A percentile compares a stretch with the other conserved stretches of the same genome.
Evolutionary conservation across 768 basidiomycete genomes (phyloP).

Genomic region (Amanita jacksonii): DNA sequence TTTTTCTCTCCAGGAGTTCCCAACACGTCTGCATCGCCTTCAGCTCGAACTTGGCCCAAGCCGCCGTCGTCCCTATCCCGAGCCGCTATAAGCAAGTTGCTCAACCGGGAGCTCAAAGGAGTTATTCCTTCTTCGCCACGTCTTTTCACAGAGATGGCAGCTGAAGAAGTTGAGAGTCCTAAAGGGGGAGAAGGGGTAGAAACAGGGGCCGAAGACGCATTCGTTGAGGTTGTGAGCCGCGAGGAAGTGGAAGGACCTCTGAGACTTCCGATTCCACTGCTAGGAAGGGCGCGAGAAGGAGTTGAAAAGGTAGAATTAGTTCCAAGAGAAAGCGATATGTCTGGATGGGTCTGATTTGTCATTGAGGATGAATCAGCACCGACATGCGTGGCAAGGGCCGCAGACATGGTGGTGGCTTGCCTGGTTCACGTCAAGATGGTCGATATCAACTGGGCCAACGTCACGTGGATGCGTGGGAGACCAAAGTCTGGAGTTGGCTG

Average conservation of each 20-base stretch:
- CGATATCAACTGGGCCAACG: background rate
- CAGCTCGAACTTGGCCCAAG: slow-evolving; percentile 27
- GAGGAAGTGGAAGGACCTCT: background rate
- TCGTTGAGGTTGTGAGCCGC: slow-evolving; percentile 34
- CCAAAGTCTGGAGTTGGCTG: too few relatives aligned
- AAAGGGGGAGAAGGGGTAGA: slow-evolving; percentile 42
- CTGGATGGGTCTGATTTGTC: slow-evolving; percentile 6
- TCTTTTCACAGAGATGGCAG: slow-evolving; percentile 16
- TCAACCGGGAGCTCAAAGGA: slow-evolving; percentile 26
- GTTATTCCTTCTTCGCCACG: slow-evolving; percentile 29
- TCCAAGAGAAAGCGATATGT: slow-evolving; percentile 4
- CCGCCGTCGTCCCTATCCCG: slow-evolving; percentile 14
- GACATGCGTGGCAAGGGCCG: background rate
- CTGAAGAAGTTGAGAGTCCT: slow-evolving; percentile 21
- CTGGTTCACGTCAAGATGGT: too few relatives aligned
- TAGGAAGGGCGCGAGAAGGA: slow-evolving; percentile 1
- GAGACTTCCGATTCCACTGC: background rate
- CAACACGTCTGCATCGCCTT: slow-evolving; percentile 34
- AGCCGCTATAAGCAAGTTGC: slow-evolving; percentile 8
- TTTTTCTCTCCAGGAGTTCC: slow-evolving; percentile 42
- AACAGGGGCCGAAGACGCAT: slow-evolving; percentile 38
- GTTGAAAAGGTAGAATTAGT: slow-evolving; percentile 3
- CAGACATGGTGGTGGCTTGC: slow-evolving; percentile 1
- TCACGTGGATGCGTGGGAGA: too few relatives aligned
- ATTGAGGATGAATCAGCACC: slow-evolving; percentile 4